These are phyloP conservation scores for Larix kaempferi DNA, from an alignment of 75 land plant species.

Conservation along the genomic window DNA sequence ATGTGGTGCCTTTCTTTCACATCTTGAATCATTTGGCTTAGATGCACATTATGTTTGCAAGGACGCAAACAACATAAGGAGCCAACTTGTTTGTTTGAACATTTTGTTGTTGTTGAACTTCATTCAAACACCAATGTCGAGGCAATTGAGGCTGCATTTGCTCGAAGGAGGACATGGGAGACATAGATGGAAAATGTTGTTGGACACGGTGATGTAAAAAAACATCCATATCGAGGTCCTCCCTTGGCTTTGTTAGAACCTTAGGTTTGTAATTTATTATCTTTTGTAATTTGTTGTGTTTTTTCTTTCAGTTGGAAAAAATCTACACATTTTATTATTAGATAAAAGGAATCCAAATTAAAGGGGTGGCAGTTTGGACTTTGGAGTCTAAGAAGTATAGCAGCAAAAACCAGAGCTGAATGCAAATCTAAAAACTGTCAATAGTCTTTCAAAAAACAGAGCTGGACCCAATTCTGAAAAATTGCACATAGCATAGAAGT, in stretches of 20 bases:
- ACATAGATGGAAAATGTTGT: slow-evolving; percentile 55
- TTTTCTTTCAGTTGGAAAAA: no score
- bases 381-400: neutral
- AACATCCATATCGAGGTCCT: slow-evolving; percentile 41
- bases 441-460: no score
- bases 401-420: no score
- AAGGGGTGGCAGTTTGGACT: no score
- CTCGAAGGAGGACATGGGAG: slow-evolving; percentile 84
- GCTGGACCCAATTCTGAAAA: no score
- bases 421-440: no score
- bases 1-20: no score
- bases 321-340: no score
- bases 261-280: slow-evolving; percentile 37
- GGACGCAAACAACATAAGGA: slow-evolving; percentile 62
- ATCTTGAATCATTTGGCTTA: no score
- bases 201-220: slow-evolving; percentile 37
- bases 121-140: slow-evolving; percentile 83
- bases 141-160: slow-evolving; percentile 76
- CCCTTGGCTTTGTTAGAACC: slow-evolving; percentile 63
- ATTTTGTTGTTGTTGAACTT: slow-evolving; percentile 86
- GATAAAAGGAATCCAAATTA: no score
- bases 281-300: no score
- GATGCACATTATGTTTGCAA: slow-evolving; percentile 24
- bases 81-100: slow-evolving; percentile 86
- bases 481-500: no score